Evolutionary conservation across 2,329 filamentous ascomycete genomes (phyloP), one percentile per base, ranked within the genome.

Genomic region (Alternaria sp.): DNA sequence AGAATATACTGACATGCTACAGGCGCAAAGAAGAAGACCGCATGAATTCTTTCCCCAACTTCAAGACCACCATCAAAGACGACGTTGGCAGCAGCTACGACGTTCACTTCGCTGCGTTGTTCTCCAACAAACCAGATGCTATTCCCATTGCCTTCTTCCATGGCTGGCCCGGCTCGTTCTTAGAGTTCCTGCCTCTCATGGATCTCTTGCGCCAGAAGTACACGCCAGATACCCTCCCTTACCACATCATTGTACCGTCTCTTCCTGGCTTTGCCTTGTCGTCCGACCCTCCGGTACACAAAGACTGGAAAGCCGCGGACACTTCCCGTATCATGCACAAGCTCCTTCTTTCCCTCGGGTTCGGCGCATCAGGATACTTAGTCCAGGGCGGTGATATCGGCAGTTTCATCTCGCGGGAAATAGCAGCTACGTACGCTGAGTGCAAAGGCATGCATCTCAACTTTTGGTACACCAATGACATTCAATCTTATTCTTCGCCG

Each of bases 341-440:
- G 23, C 63, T 87, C 2, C 84, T 88, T 80, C 59, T 82, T 2
- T 77, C 77, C 0, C 78, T 88, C 3, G 86, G 85, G 0, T 85
- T 87, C 45, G 77, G 75, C 0, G 14, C 46, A 28, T 60, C 62
- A 1, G 82, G 81, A 0, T 88, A 88, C 61, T 70, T 86, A 7
- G 79, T 79, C 0, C 85, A 87, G 68, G 86, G 86, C 9, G 86
- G 86, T 3, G 86, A 88, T 63, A 75, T 88, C 2, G 83, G 84
- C 2, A 79, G 78, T 41, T 71, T 77, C 26, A 56, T 86, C 4
- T 73, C 79, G 0, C 72, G 83, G 11, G 61, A 78, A 0, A 68
- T 86, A 42, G 80, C 79, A 4, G 75, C 72, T 0, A 72, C 69
- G 1, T 79, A 80, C 45, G 67, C 78, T 0, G 78, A 80, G 44